A percentile compares a stretch with the other conserved stretches of the same genome.
Conservation (phyloP, 805 yeast species). For the Ogataea philodendri region DNA sequence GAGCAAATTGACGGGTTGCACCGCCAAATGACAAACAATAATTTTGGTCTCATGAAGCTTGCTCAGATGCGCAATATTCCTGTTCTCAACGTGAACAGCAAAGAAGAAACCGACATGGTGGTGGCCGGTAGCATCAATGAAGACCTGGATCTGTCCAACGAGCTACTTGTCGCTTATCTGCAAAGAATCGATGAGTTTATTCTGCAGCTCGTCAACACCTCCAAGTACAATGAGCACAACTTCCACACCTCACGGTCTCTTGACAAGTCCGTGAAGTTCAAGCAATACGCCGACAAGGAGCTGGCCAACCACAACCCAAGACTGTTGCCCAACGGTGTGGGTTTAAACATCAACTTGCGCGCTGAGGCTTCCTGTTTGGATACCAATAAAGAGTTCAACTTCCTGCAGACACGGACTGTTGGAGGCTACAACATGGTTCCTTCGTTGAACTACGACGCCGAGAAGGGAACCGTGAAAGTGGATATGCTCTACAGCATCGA, state of each 20-base stretch:
- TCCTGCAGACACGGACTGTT: slow-evolving; percentile 44
- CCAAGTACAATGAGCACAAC: slow-evolving; percentile 20
- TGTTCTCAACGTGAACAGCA: slow-evolving; percentile 21
- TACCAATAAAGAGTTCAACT: slow-evolving; percentile 33
- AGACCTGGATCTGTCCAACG: slow-evolving; percentile 14
- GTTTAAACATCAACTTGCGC: slow-evolving; percentile 45
- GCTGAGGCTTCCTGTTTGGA: slow-evolving; percentile 35
- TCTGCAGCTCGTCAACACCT: slow-evolving; percentile 3
- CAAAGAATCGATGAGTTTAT: slow-evolving; percentile 19
- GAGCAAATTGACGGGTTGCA: slow-evolving; percentile 42
- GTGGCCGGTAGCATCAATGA: slow-evolving; percentile 10
- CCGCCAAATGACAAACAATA: slow-evolving; percentile 20
- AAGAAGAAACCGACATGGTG: slow-evolving; percentile 2
- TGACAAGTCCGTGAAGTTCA: slow-evolving; percentile 5
- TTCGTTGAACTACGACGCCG: slow-evolving; percentile 13
- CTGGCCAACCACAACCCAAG: slow-evolving; percentile 20
- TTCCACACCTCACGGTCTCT: slow-evolving; percentile 21
- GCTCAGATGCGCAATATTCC: slow-evolving; percentile 27
- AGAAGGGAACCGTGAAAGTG: slow-evolving; percentile 9
- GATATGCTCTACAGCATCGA: slow-evolving; percentile 21
- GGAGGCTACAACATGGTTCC: slow-evolving; percentile 35
- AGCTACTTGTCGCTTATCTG: slow-evolving; percentile 10
- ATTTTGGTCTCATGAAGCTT: slow-evolving; percentile 22
- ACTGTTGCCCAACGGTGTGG: slow-evolving; percentile 45
- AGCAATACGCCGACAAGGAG: slow-evolving; percentile 14